Conservation (phyloP, 208 protist species). For the Angomonas deanei region DNA sequence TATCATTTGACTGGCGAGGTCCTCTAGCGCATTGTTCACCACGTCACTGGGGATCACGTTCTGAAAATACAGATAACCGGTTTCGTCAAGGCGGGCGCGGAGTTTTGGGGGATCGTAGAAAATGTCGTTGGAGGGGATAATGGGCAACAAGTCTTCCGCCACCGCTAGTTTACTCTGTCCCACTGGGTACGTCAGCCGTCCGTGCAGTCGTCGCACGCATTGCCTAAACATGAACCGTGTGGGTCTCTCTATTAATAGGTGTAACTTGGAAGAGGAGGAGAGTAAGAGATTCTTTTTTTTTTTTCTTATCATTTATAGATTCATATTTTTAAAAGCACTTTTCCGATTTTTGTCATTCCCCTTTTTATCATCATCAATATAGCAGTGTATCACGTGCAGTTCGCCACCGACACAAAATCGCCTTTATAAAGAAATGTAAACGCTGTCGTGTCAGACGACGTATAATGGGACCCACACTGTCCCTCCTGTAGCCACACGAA, state of each 20-base stretch:
- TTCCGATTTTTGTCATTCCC: too few relatives aligned
- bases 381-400: slow-evolving; percentile 70
- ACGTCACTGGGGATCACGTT: slow-evolving; percentile 61
- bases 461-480: too few relatives aligned
- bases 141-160: slow-evolving; percentile 51
- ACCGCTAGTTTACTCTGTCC: slow-evolving; percentile 48
- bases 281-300: neutral
- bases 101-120: slow-evolving; percentile 83
- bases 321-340: neutral
- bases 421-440: slow-evolving; percentile 74
- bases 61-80: slow-evolving; percentile 86
- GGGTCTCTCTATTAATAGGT: neutral
- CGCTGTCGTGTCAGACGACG: too few relatives aligned
- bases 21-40: slow-evolving; percentile 46
- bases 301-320: too few relatives aligned
- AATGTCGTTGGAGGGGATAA: slow-evolving; percentile 81
- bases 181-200: slow-evolving; percentile 54
- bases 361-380: neutral
- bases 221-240: slow-evolving; percentile 23
- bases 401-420: slow-evolving; percentile 42
- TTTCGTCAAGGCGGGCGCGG: slow-evolving; percentile 68
- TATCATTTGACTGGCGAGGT: slow-evolving; percentile 62
- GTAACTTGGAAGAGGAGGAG: too few relatives aligned
- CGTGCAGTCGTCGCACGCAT: slow-evolving; percentile 36
- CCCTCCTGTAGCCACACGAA: too few relatives aligned